Evolutionary conservation across 768 basidiomycete genomes (phyloP).

Genomic region (Suillus paluster): DNA sequence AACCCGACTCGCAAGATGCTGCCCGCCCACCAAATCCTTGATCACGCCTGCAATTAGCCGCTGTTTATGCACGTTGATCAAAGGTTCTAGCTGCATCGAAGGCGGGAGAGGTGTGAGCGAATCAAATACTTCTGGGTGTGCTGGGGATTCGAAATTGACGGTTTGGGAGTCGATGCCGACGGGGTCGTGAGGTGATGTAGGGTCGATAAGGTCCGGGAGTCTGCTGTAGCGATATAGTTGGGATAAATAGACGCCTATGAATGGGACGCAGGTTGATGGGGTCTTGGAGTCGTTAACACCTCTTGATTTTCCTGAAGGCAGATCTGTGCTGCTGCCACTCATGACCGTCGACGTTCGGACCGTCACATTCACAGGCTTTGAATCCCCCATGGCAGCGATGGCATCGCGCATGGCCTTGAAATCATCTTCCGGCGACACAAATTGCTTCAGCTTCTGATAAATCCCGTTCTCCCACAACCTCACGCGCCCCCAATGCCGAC

Average conservation of each 20-base stretch:
- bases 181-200: no score
- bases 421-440: conserved; percentile 65
- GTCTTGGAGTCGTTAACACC: conserved; percentile 43
- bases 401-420: conserved; percentile 77
- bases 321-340: conserved; percentile 49
- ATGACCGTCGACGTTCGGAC: conserved; percentile 59
- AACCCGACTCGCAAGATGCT: conserved; percentile 78
- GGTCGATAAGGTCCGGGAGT: conserved; percentile 22
- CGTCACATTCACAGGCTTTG: conserved; percentile 59
- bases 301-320: conserved; percentile 39
- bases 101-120: conserved; percentile 71
- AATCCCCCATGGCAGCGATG: conserved; percentile 65
- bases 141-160: no score
- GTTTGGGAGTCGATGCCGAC: no score
- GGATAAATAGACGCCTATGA: no score
- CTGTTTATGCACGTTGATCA: conserved; percentile 91
- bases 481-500: conserved; percentile 67
- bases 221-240: no score
- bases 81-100: conserved; percentile 80
- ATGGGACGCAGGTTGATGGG: no score
- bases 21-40: conserved; percentile 79
- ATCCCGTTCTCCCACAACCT: conserved; percentile 74
- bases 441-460: conserved; percentile 70
- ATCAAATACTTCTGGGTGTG: conserved; percentile 55
- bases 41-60: conserved; percentile 80